phyloP scores from a whole-genome alignment of 2,329 filamentous ascomycete species.

The Thyridium curvatum region DNA sequence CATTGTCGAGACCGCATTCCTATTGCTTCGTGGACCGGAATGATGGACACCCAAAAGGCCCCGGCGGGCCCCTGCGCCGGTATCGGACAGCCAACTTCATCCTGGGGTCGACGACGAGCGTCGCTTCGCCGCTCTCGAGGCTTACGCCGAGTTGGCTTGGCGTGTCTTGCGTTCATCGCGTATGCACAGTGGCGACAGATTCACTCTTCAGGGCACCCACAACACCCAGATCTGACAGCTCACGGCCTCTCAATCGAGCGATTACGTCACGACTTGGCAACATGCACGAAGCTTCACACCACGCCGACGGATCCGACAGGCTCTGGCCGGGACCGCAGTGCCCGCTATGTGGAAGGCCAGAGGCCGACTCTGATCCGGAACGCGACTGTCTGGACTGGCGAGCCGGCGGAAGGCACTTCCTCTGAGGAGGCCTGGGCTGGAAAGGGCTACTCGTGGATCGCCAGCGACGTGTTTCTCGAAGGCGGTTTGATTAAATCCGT shows the following conservation, averaged over 20 bases:
- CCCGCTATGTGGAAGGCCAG: slow-evolving; percentile 51
- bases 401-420: slow-evolving; percentile 45
- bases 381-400: slow-evolving; percentile 59
- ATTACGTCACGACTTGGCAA: slow-evolving; percentile 44
- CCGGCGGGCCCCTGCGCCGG: no score
- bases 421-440: slow-evolving; percentile 47
- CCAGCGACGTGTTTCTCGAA: slow-evolving; percentile 54
- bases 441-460: slow-evolving; percentile 53
- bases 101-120: no score
- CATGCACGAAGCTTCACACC: slow-evolving; percentile 46
- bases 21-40: no score
- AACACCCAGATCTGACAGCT: slow-evolving; percentile 12
- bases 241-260: slow-evolving; percentile 41
- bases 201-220: slow-evolving; percentile 1
- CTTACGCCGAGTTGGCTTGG: slow-evolving; percentile 19
- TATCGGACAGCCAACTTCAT: no score
- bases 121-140: no score
- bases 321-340: slow-evolving; percentile 49
- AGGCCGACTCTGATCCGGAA: slow-evolving; percentile 57
- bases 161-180: slow-evolving; percentile 40
- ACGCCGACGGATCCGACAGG: slow-evolving; percentile 50
- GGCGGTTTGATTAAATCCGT: slow-evolving; percentile 55
- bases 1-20: no score
- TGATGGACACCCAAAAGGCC: no score
- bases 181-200: slow-evolving; percentile 36